Conservation (phyloP, 306 rosid genomes). For the Quercus bicolor region DNA sequence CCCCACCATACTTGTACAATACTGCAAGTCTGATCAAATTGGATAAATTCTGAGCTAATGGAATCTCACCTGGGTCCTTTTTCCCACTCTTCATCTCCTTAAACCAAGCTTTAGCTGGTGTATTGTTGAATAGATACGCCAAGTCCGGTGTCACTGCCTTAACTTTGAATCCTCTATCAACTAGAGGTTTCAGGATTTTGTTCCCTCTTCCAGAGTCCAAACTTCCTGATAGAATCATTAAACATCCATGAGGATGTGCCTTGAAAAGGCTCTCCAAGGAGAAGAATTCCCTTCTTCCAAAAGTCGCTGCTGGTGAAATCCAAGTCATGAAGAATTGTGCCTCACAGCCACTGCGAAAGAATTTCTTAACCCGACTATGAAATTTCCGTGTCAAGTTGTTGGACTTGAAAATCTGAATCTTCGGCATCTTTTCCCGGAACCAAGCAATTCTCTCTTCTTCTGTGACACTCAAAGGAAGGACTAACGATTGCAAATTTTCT, state of each 20-base stretch:
- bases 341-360: conserved; percentile 42
- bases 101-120: conserved; percentile 66
- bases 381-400: conserved; percentile 31
- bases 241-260: conserved; percentile 63
- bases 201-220: conserved; percentile 49
- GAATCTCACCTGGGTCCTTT: conserved; percentile 79
- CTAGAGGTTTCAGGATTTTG: conserved; percentile 52
- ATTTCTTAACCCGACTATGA: conserved; percentile 38
- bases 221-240: conserved; percentile 60
- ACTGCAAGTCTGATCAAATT: conserved; percentile 64
- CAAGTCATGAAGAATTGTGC: conserved; percentile 68
- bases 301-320: conserved; percentile 46
- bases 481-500: conserved; percentile 21
- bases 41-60: conserved; percentile 69
- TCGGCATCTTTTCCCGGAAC: conserved; percentile 39
- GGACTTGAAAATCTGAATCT: conserved; percentile 48
- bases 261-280: conserved; percentile 56
- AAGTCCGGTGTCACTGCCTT: conserved; percentile 62
- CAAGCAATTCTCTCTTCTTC: conserved; percentile 52
- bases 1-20: conserved; percentile 73
- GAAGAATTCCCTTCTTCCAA: conserved; percentile 48
- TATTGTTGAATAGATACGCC: conserved; percentile 48
- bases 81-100: conserved; percentile 49
- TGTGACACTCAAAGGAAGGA: conserved; percentile 38
- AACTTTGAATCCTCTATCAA: conserved; percentile 54